Conservation (phyloP, 306 rosid species). For the apple (Malus domestica) region DNA sequence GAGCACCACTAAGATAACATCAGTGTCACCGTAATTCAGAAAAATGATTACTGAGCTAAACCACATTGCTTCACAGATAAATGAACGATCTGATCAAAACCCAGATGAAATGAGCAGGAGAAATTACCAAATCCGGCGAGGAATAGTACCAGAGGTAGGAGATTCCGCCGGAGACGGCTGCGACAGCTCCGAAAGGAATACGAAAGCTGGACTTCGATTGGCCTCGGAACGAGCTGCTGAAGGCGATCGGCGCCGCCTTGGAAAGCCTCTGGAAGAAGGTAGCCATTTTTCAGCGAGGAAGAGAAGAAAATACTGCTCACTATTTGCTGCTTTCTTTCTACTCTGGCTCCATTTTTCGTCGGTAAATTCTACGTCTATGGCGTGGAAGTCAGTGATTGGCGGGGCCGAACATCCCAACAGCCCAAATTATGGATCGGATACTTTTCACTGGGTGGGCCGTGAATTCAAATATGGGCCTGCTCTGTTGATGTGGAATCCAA, state of each 20-base stretch:
- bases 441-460: background rate
- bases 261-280: slow-evolving; percentile 56
- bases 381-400: background rate
- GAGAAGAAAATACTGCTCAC: background rate
- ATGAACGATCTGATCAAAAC: background rate
- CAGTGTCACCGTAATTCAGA: background rate
- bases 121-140: slow-evolving; percentile 53
- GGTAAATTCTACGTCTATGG: background rate
- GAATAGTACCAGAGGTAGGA: slow-evolving; percentile 59
- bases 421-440: background rate
- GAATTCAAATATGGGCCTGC: background rate
- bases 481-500: background rate
- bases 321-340: background rate
- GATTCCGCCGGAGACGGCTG: slow-evolving; percentile 79
- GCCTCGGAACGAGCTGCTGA: slow-evolving; percentile 25
- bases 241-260: slow-evolving; percentile 48
- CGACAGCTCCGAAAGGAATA: slow-evolving; percentile 57
- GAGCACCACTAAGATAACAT: background rate
- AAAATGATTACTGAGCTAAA: background rate
- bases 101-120: background rate
- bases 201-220: slow-evolving; percentile 49
- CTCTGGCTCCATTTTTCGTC: background rate
- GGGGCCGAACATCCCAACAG: background rate
- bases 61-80: background rate
- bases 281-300: slow-evolving; percentile 46